A percentile compares a stretch with the other conserved stretches of the same genome.
phyloP scores from a whole-genome alignment of 352 stramenopile genomes.

The Nothophytophthora sp. region DNA sequence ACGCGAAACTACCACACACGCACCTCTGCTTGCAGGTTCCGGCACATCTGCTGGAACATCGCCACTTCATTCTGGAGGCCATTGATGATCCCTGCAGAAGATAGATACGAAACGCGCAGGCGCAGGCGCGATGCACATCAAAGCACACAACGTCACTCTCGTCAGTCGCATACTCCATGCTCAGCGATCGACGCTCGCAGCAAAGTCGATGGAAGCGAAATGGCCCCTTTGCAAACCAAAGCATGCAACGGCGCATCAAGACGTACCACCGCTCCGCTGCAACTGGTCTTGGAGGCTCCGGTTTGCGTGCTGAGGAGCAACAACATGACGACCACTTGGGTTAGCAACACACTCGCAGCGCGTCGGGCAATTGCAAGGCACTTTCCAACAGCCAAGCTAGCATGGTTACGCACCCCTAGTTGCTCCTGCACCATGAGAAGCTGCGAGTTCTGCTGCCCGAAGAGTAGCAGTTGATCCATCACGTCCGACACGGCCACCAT shows the following conservation, averaged over 20 bases:
- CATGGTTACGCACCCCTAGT: constrained; percentile 46
- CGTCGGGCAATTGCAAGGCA: constrained; percentile 3
- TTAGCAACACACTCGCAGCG: neutral
- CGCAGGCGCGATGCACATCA: no score
- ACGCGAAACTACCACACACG: constrained; percentile 9
- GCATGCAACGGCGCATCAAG: neutral
- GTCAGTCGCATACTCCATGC: no score
- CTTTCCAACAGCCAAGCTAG: neutral
- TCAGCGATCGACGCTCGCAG: constrained; percentile 1
- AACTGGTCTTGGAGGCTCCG: constrained; percentile 68
- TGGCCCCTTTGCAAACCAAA: neutral
- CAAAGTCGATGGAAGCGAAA: constrained; percentile 17
- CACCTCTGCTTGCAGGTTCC: constrained; percentile 79
- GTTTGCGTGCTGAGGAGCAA: constrained; percentile 52
- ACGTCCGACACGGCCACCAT: constrained; percentile 73
- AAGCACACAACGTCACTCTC: constrained; percentile 8
- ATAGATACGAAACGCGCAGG: no score
- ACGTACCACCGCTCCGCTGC: constrained; percentile 57
- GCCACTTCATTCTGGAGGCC: constrained; percentile 76
- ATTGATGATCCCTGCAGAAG: constrained; percentile 51
- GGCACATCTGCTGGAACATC: constrained; percentile 84
- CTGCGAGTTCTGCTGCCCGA: constrained; percentile 69
- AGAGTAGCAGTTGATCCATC: constrained; percentile 78
- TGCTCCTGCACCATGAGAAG: constrained; percentile 63
- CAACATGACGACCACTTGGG: neutral